Evolutionary conservation across 352 stramenopile genomes (phyloP).

Genomic region (Phytophthora colocasiae): DNA sequence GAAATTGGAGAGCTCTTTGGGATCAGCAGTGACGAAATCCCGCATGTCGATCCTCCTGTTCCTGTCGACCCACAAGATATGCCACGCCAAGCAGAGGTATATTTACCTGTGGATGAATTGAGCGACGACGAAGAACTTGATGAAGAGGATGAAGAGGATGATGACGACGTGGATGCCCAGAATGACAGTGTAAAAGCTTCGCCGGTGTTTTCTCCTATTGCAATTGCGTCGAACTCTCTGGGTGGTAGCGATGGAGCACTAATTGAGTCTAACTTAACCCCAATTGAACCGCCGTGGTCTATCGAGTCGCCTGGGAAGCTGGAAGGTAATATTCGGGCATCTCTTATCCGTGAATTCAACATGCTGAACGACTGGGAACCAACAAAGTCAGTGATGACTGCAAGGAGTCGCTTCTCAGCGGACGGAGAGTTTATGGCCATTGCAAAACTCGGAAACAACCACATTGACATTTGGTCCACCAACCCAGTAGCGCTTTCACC

Average conservation of each 20-base stretch:
- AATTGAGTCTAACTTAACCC: conserved; percentile 14
- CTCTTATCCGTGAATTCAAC: conserved; percentile 50
- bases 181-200: conserved; percentile 16
- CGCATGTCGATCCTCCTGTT: conserved; percentile 12
- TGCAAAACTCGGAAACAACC: conserved; percentile 42
- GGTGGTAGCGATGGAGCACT: conserved; percentile 3
- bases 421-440: conserved; percentile 50
- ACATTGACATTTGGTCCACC: conserved; percentile 58
- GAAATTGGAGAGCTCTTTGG: conserved; percentile 64
- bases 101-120: conserved; percentile 39
- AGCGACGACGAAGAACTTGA: conserved; percentile 29
- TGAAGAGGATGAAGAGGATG: conserved; percentile 22
- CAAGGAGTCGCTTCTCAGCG: conserved; percentile 43
- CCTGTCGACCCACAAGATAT: conserved; percentile 36
- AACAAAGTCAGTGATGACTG: conserved; percentile 40
- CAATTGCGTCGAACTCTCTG: conserved; percentile 5
- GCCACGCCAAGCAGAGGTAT: conserved; percentile 41
- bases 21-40: conserved; percentile 35
- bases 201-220: conserved; percentile 39
- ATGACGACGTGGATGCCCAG: conserved; percentile 6
- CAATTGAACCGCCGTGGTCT: conserved; percentile 21
- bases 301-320: conserved; percentile 3
- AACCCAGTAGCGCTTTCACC: conserved; percentile 33
- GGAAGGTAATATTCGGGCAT: conserved; percentile 15
- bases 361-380: conserved; percentile 46